These are phyloP conservation scores for Amylocarpus encephaloides DNA, from an alignment of 2,329 filamentous ascomycete genomes.

Conservation along the genomic window DNA sequence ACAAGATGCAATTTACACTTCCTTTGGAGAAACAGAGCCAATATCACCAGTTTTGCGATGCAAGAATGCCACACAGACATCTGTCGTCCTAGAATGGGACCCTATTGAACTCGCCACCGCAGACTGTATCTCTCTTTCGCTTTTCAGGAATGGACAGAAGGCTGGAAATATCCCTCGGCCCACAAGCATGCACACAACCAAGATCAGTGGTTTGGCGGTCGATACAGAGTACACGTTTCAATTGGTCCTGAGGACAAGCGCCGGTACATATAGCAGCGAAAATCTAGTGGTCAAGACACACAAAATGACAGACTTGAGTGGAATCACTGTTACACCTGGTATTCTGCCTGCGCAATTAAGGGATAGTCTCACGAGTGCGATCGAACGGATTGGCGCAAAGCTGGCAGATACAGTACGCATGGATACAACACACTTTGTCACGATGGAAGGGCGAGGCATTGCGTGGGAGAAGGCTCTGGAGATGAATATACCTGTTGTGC, in stretches of 20 bases:
- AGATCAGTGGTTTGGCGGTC: constrained; percentile 93
- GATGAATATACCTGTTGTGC: constrained; percentile 95
- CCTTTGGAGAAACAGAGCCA: constrained; percentile 78
- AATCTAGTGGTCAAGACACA: constrained; percentile 84
- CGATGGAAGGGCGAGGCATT: constrained; percentile 82
- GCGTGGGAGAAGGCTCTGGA: constrained; percentile 96
- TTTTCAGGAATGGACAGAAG: constrained; percentile 96
- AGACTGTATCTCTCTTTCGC: constrained; percentile 77
- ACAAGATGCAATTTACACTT: constrained; percentile 81
- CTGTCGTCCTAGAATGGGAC: constrained; percentile 96
- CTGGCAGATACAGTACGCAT: constrained; percentile 85
- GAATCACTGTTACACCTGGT: constrained; percentile 89
- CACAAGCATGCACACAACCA: constrained; percentile 83
- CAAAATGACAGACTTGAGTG: constrained; percentile 96
- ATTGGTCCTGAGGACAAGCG: constrained; percentile 81
- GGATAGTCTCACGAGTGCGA: constrained; percentile 66
- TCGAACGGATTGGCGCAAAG: constrained; percentile 88
- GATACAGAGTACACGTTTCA: constrained; percentile 96
- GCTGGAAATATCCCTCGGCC: constrained; percentile 90
- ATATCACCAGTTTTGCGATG: constrained; percentile 74
- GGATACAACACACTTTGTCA: constrained; percentile 97
- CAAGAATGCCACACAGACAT: constrained; percentile 97
- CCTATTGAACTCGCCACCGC: constrained; percentile 89
- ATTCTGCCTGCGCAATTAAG: constrained; percentile 68
- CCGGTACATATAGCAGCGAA: constrained; percentile 79